Evolutionary conservation across 441 rosid genomes (phyloP).

Genomic region (Aleurites moluccanus): DNA sequence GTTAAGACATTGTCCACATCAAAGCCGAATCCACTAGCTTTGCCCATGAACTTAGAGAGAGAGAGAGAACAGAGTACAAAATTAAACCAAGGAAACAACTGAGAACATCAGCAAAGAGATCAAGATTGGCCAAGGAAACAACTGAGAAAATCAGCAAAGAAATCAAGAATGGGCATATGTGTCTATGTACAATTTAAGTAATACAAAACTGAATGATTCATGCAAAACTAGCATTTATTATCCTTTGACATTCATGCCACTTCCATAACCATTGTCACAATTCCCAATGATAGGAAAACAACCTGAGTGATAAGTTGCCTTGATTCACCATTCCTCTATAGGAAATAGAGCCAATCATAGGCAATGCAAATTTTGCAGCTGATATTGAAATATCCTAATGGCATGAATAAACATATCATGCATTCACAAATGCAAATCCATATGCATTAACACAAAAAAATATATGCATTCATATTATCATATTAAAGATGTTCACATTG

Average conservation of each 20-base stretch:
- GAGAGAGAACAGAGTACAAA: too few relatives aligned
- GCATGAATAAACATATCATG: background rate
- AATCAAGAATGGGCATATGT: too few relatives aligned
- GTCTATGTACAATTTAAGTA: background rate
- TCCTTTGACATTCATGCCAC: constrained; percentile 77
- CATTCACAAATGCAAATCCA: background rate
- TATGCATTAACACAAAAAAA: background rate
- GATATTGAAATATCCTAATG: constrained; percentile 77
- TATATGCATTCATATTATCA: background rate
- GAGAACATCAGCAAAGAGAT: too few relatives aligned
- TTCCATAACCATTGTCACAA: constrained; percentile 35
- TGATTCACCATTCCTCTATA: constrained; percentile 96
- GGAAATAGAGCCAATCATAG: constrained; percentile 72
- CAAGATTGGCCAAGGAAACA: too few relatives aligned
- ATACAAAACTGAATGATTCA: constrained; percentile 43
- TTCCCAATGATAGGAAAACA: constrained; percentile 55
- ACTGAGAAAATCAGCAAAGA: too few relatives aligned
- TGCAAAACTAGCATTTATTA: constrained; percentile 58
- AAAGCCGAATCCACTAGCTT: too few relatives aligned
- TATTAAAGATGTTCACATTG: background rate
- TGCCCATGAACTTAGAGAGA: too few relatives aligned
- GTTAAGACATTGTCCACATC: too few relatives aligned
- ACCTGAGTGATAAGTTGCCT: constrained; percentile 76
- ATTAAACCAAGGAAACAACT: too few relatives aligned
- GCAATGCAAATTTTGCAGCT: constrained; percentile 66